phyloP scores from a whole-genome alignment of 805 yeast species.

The Ogataea ganodermae region DNA sequence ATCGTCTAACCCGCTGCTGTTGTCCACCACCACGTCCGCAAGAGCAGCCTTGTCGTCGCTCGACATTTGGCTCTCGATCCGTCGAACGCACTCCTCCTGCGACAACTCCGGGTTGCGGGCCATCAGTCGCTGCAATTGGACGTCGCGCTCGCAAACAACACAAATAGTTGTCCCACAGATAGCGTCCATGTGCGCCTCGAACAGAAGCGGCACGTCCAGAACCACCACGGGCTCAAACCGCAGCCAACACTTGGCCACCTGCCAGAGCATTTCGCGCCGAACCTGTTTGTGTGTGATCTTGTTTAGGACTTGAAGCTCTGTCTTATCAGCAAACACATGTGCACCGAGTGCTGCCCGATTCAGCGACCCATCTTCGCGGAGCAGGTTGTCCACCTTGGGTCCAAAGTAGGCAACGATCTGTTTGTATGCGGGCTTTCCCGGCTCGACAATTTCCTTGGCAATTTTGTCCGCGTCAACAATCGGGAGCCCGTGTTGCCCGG shows the following conservation, averaged over 20 bases:
- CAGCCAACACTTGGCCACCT: slow-evolving; percentile 59
- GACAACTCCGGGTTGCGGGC: slow-evolving; percentile 68
- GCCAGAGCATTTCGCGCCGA: slow-evolving; percentile 60
- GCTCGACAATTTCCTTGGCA: slow-evolving; percentile 83
- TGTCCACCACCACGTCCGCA: slow-evolving; percentile 71
- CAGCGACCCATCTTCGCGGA: slow-evolving; percentile 49
- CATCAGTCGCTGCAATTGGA: slow-evolving; percentile 65
- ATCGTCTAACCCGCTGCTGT: slow-evolving; percentile 48
- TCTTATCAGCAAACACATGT: slow-evolving; percentile 70
- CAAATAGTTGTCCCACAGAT: slow-evolving; percentile 73
- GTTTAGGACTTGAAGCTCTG: slow-evolving; percentile 62
- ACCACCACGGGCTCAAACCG: slow-evolving; percentile 60
- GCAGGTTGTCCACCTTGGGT: slow-evolving; percentile 51
- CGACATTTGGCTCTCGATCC: slow-evolving; percentile 79
- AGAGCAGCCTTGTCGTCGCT: slow-evolving; percentile 53
- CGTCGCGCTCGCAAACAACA: slow-evolving; percentile 58
- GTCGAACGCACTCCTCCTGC: slow-evolving; percentile 63
- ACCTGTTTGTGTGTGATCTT: slow-evolving; percentile 88
- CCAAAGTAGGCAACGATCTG: slow-evolving; percentile 64
- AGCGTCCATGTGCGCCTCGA: slow-evolving; percentile 71
- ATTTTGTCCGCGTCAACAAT: slow-evolving; percentile 89
- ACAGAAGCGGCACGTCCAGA: slow-evolving; percentile 87
- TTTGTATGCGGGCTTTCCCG: slow-evolving; percentile 71
- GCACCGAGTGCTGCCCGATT: slow-evolving; percentile 78
- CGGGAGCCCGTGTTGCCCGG: slow-evolving; percentile 51